Evolutionary conservation across 2,329 filamentous ascomycete species (phyloP), one percentile per base, ranked within the genome.

Genomic region (Xylaria sp.): DNA sequence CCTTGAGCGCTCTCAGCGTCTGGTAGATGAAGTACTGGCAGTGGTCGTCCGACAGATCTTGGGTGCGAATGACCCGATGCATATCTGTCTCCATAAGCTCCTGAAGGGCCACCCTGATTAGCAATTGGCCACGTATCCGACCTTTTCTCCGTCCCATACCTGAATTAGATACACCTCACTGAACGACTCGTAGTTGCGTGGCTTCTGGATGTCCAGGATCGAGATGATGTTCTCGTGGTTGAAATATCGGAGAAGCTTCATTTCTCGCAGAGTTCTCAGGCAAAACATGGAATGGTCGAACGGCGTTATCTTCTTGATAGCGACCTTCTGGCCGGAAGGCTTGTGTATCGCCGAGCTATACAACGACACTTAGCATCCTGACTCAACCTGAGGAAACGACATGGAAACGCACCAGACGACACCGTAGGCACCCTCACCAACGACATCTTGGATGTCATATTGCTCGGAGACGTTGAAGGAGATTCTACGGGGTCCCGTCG

Each of bases 21-120:
- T 99, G 94, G 81, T 99, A 99, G 76, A 99, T 99, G 78, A 99
- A 99, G 79, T 99, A 99, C 76, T 99, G 94, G 84, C 94, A 99
- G 75, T 99, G 94, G 73, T 99, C 94, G 74, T 99, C 94, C 37
- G 94, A 97, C 42, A 99, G 85, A 71, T 99, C 94, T 76, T 99
- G 94, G 38, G 94, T 99, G 66, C 94, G 91, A 70, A 99, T 99
- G 63, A 99, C 94, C 64, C 94, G 87, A 75, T 99, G 94, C 94
- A 99, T 99, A 71, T 99, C 94, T 44, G 94, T 99, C 79, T 99
- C 94, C 94, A 99, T 99, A 67, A 99, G 85, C 76, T 96, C 92
- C 91, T 96, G 59, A 1, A 58, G 20, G 44, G 24, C 13, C 34
- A 47, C 4, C 6, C 19, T 7, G 29, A 57, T 68, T 34, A 68